Percentiles rank a stretch among this genome's conserved stretches.
Conservation (phyloP, 345 rosid genomes). For the Eucalyptus brandiana region DNA sequence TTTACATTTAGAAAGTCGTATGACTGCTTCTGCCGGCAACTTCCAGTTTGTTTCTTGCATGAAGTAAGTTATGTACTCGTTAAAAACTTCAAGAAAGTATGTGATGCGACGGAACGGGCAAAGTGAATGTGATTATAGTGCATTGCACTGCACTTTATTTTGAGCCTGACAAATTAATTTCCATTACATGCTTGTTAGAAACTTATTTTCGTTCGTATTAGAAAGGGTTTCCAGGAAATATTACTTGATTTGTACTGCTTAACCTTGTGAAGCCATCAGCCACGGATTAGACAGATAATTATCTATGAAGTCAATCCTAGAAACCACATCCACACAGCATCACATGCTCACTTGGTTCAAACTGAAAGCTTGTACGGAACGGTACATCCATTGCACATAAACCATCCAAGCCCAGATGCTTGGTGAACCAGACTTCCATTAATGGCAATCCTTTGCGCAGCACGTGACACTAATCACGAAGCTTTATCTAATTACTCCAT, state of each 20-base stretch:
- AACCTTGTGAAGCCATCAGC: conserved; percentile 48
- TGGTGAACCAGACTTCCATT: background rate
- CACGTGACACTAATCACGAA: background rate
- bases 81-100: background rate
- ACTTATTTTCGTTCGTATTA: background rate
- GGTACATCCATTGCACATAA: background rate
- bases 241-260: background rate
- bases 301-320: background rate
- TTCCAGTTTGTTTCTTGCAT: background rate
- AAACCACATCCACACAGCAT: background rate
- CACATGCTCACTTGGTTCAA: background rate
- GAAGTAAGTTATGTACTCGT: background rate
- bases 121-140: background rate
- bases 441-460: background rate
- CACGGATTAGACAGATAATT: conserved; percentile 60
- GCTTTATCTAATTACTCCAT: background rate
- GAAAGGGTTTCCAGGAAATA: background rate
- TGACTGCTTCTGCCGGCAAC: background rate
- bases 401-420: background rate
- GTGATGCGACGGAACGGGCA: background rate
- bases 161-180: no score
- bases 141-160: no score
- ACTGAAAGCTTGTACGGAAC: background rate
- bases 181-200: background rate
- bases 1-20: background rate